Conservation (phyloP, 495 filamentous ascomycete species). For the Lepraria neglecta region DNA sequence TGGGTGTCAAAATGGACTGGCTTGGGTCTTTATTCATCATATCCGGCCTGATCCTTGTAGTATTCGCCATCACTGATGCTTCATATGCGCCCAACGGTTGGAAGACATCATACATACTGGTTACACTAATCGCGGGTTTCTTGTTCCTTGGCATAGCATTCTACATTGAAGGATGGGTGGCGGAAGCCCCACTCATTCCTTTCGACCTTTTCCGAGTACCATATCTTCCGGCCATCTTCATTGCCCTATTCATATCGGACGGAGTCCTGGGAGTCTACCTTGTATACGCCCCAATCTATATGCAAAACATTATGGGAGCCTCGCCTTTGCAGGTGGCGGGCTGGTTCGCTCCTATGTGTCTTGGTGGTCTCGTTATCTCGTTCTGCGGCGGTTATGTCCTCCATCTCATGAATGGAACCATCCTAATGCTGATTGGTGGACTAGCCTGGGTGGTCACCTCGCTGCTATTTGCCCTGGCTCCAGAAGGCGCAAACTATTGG, state of each 20-base stretch:
- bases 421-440: slow-evolving; percentile 62
- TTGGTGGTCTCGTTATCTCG: slow-evolving; percentile 67
- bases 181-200: slow-evolving; percentile 65
- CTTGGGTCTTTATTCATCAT: slow-evolving; percentile 58
- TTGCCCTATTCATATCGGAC: slow-evolving; percentile 67
- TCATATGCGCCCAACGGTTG: slow-evolving; percentile 64
- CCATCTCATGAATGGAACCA: slow-evolving; percentile 65
- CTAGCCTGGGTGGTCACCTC: slow-evolving; percentile 57
- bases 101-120: slow-evolving; percentile 64
- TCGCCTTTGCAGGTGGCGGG: slow-evolving; percentile 65
- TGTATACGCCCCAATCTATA: slow-evolving; percentile 74
- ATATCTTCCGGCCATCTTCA: slow-evolving; percentile 60
- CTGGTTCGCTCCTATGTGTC: slow-evolving; percentile 72
- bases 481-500: slow-evolving; percentile 57
- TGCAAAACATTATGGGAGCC: slow-evolving; percentile 57
- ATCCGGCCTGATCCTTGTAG: slow-evolving; percentile 60
- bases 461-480: slow-evolving; percentile 67
- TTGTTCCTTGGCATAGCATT: slow-evolving; percentile 49
- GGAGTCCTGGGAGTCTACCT: slow-evolving; percentile 71
- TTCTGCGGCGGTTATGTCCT: slow-evolving; percentile 67
- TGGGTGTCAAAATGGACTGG: slow-evolving; percentile 63
- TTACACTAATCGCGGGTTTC: slow-evolving; percentile 54
- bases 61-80: slow-evolving; percentile 73
- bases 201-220: slow-evolving; percentile 66
- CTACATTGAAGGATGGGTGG: slow-evolving; percentile 74